phyloP scores from a whole-genome alignment of 305 asterid species.

The Solanum hybrid region DNA sequence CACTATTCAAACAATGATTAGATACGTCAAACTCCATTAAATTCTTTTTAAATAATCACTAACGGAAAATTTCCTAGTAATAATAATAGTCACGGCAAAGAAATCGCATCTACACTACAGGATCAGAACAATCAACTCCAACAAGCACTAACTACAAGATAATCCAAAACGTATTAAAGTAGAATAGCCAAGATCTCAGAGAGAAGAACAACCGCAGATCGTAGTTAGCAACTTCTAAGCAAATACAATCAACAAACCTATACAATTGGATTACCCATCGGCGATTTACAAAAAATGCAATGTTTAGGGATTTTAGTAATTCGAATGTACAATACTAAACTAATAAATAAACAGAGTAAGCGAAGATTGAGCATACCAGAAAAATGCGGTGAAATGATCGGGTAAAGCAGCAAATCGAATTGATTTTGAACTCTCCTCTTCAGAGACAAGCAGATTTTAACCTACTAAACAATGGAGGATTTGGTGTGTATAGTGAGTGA shows the following conservation, averaged over 20 bases:
- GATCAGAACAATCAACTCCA: constrained; percentile 1
- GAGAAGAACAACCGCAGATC: not conserved
- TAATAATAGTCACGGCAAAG: not conserved
- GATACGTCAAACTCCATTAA: not conserved
- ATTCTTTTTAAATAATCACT: not conserved
- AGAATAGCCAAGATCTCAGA: not conserved
- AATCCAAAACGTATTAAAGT: not conserved
- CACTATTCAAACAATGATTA: not conserved
- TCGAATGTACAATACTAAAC: not conserved
- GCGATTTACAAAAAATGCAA: not conserved
- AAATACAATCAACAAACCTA: not conserved
- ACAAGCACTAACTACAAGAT: not conserved
- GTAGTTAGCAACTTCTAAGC: not conserved
- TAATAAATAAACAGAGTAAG: not conserved
- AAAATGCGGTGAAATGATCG: not conserved
- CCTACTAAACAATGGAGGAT: not conserved
- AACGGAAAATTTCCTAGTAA: not conserved
- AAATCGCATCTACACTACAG: not conserved
- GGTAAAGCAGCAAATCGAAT: not conserved
- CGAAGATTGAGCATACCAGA: not conserved
- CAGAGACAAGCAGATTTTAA: not conserved
- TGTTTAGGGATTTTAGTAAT: not conserved
- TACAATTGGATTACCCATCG: not conserved
- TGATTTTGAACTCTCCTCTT: not conserved
- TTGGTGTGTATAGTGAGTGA: not conserved